A percentile compares a stretch with the other conserved stretches of the same genome.
phyloP scores from a whole-genome alignment of 805 yeast species.

The Candida stauntonica region DNA sequence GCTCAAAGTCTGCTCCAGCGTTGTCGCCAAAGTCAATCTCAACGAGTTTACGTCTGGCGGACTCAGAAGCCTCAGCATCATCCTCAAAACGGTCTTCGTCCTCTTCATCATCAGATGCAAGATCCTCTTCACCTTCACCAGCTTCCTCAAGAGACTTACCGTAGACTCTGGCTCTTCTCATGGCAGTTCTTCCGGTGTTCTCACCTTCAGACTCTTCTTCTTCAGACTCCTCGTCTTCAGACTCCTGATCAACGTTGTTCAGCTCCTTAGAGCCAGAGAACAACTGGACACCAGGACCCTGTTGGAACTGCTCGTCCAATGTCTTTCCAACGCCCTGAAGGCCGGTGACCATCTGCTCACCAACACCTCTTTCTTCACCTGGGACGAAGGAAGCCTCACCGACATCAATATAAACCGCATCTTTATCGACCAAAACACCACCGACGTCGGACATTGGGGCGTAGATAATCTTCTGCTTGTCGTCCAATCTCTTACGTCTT shows the following conservation, averaged over 20 bases:
- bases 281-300: slow-evolving; percentile 68
- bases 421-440: slow-evolving; percentile 94
- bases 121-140: slow-evolving; percentile 40
- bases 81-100: slow-evolving; percentile 31
- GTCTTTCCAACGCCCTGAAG: slow-evolving; percentile 67
- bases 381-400: slow-evolving; percentile 51
- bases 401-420: slow-evolving; percentile 86
- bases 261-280: slow-evolving; percentile 60
- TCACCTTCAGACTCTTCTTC: slow-evolving; percentile 28
- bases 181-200: slow-evolving; percentile 57
- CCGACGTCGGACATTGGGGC: slow-evolving; percentile 99
- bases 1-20: slow-evolving; percentile 32
- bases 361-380: slow-evolving; percentile 72
- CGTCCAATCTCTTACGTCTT: slow-evolving; percentile 89
- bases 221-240: slow-evolving; percentile 33
- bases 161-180: slow-evolving; percentile 60
- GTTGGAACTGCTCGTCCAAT: slow-evolving; percentile 51
- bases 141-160: slow-evolving; percentile 47
- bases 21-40: slow-evolving; percentile 43
- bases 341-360: slow-evolving; percentile 79
- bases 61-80: slow-evolving; percentile 38
- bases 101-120: slow-evolving; percentile 40
- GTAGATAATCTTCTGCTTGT: slow-evolving; percentile 87
- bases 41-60: slow-evolving; percentile 37
- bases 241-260: slow-evolving; percentile 38